Evolutionary conservation across 306 rosid genomes (phyloP), one percentile per base, ranked within the genome.

Genomic region (Ochetophila trinervis): DNA sequence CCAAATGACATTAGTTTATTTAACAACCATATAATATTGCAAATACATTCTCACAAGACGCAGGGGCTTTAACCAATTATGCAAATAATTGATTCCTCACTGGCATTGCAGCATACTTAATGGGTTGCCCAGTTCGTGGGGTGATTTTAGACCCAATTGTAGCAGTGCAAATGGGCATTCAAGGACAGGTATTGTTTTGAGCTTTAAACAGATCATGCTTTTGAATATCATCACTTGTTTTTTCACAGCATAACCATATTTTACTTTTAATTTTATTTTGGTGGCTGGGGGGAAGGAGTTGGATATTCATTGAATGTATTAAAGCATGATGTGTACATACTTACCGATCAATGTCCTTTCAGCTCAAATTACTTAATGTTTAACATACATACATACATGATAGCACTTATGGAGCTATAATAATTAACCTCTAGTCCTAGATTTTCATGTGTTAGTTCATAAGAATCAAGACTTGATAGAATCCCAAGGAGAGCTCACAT

Each of bases 81-180:
- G 63, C 19, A 48, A 40, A 63, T 63, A n/a, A 63, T 34, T 23
- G 47, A 10, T 57, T 23, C 55, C 14, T 48, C 49, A 17, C 34
- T n/a, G 15, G 21, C 42, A 68, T 79, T 78, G 74, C 86, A 93
- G 98, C 97, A 27, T 93, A 93, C 76, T 65, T 93, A 35, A 80
- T 93, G 97, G 98, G 98, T 56, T 89, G 98, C 74, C 94, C 98
- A 48, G 84, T 93, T 62, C 91, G 97, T 20, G 98, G 98, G 71
- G 97, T 93, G 74, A 84, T 93, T 80, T 70, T 89, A 76, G 95
- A 93, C 63, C 97, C 98, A 48, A 87, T 93, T 62, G 87, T 89
- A 78, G 98, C 98, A 18, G 72, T 93, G 87, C 97, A 93, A 82
- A 85, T 86, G 96, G 98, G 98, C 54, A 86, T 93, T 75, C 98